These are phyloP conservation scores for Diaporthe citrichinensis DNA, from an alignment of 2,329 filamentous ascomycete genomes.

Conservation along the genomic window DNA sequence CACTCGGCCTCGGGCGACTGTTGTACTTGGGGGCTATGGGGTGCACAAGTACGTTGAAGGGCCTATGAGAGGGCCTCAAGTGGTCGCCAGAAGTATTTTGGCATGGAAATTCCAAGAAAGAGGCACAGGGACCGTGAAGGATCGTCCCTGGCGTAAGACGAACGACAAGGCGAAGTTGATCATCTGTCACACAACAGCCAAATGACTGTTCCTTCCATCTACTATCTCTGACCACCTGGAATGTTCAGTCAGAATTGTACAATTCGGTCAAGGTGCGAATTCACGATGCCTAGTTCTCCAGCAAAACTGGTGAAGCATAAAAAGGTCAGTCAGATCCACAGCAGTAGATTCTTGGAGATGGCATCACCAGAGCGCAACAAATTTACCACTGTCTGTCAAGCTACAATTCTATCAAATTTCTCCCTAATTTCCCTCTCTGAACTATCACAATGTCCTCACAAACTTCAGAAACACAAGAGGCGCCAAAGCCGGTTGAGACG, in stretches of 20 bases:
- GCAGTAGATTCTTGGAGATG: not conserved
- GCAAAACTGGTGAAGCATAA: not conserved
- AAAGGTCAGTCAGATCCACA: not conserved
- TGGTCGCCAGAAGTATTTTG: not conserved
- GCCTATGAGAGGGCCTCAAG: not conserved
- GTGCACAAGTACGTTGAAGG: not conserved
- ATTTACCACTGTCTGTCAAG: not conserved
- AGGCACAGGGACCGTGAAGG: constrained; percentile 13
- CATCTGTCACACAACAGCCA: constrained; percentile 15
- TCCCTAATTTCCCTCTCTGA: not conserved
- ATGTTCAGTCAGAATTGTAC: not conserved
- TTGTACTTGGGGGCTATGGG: constrained; percentile 14
- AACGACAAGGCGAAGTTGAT: constrained; percentile 25
- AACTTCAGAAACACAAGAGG: not conserved
- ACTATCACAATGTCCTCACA: constrained; percentile 17
- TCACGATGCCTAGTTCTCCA: not conserved
- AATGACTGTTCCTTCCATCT: constrained; percentile 23
- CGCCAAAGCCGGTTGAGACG: constrained; percentile 8
- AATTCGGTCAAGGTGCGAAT: not conserved
- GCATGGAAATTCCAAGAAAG: not conserved
- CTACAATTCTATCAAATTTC: not conserved
- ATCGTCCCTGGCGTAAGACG: constrained; percentile 26
- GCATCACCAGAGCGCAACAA: not conserved
- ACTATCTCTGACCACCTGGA: not conserved
- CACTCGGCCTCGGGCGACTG: not conserved